Conservation (phyloP, 768 basidiomycete genomes). For the Psilocybe cyanescens region DNA sequence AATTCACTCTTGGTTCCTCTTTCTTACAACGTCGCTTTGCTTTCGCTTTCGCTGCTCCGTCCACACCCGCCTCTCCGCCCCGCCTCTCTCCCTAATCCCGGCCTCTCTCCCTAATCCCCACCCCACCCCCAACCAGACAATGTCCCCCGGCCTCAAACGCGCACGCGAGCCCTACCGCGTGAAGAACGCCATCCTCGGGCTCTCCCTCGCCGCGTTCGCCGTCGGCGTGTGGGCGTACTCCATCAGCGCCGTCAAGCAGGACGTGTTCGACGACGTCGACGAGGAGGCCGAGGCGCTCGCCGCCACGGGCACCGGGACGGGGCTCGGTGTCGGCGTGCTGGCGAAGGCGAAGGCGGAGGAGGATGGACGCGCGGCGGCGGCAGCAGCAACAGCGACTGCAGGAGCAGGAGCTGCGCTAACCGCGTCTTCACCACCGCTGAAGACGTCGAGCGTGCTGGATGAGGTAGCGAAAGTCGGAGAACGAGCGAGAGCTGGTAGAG, state of each 20-base stretch:
- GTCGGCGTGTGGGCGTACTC: conserved; percentile 90
- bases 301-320: conserved; percentile 30
- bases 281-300: conserved; percentile 71
- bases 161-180: conserved; percentile 85
- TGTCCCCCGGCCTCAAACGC: conserved; percentile 87
- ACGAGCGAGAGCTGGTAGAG: conserved; percentile 4
- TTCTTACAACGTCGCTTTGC: background rate
- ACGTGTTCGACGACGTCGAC: conserved; percentile 87
- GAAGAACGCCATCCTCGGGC: conserved; percentile 80
- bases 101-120: background rate
- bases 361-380: too few species aligned
- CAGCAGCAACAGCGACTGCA: conserved; percentile 4
- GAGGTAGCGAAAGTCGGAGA: conserved; percentile 11
- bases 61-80: background rate
- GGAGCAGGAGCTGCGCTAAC: background rate
- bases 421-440: background rate
- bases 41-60: too few species aligned
- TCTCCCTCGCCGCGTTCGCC: conserved; percentile 71
- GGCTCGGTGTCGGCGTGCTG: conserved; percentile 10
- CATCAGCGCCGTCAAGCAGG: conserved; percentile 92
- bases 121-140: conserved; percentile 49
- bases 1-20: background rate
- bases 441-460: background rate
- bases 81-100: background rate
- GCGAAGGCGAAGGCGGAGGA: conserved; percentile 23